Conservation (phyloP, 257 asterid genomes). For the Nicotiana tomentosiformis region DNA sequence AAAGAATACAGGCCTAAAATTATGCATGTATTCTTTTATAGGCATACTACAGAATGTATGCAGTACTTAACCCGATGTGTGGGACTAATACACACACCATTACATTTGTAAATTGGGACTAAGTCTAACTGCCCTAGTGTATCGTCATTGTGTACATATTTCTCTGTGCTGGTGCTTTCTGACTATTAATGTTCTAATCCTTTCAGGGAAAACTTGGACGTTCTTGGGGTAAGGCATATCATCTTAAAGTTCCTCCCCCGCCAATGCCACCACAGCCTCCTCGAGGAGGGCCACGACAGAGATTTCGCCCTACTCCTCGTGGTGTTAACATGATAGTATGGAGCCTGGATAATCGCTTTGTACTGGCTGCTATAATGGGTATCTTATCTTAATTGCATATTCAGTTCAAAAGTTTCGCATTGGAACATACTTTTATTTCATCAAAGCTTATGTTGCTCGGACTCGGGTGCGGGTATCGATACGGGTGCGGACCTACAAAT, state of each 20-base stretch:
- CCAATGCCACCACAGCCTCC: conserved; percentile 88
- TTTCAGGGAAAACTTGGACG: conserved; percentile 73
- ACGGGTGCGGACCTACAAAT: too few relatives aligned
- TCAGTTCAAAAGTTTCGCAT: conserved; percentile 2
- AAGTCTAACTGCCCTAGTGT: background rate
- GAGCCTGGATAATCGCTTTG: conserved; percentile 96
- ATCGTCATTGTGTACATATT: background rate
- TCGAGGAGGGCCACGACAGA: conserved; percentile 92
- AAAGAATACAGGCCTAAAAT: background rate
- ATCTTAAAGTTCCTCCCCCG: conserved; percentile 97
- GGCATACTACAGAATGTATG: background rate
- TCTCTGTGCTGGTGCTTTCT: background rate
- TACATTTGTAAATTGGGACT: background rate
- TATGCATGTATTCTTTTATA: background rate
- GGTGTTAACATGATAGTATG: conserved; percentile 93
- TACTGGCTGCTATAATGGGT: conserved; percentile 99
- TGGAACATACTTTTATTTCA: background rate
- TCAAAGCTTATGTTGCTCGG: background rate
- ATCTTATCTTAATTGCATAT: conserved; percentile 12
- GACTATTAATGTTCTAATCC: background rate
- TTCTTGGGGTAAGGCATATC: conserved; percentile 75
- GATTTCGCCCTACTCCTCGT: conserved; percentile 94
- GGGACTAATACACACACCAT: background rate
- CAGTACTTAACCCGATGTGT: background rate
- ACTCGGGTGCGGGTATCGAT: too few relatives aligned